These are phyloP conservation scores for Lachnellula hyalina DNA, from an alignment of 2,329 filamentous ascomycete species.

Conservation along the genomic window DNA sequence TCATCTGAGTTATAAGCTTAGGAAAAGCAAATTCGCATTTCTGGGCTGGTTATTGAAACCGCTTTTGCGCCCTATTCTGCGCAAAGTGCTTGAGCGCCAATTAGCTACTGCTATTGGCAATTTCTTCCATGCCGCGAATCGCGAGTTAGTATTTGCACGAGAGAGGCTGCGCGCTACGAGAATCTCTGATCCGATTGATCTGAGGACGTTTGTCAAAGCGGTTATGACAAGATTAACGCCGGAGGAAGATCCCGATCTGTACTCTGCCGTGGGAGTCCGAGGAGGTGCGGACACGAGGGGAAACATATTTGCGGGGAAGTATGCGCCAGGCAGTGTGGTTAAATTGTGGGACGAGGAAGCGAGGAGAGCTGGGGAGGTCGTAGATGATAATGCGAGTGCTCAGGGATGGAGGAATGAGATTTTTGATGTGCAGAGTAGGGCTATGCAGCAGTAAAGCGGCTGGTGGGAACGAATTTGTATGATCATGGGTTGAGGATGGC, in stretches of 20 bases:
- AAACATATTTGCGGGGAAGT: conserved; percentile 73
- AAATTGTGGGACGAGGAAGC: conserved; percentile 87
- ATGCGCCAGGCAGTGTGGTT: conserved; percentile 83
- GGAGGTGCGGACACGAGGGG: conserved; percentile 47
- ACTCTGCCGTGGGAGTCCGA: conserved; percentile 66
- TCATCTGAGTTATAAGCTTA: conserved; percentile 74
- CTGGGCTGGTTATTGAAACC: conserved; percentile 82
- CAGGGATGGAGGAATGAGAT: conserved; percentile 77
- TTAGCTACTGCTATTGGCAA: conserved; percentile 67
- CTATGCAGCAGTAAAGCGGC: conserved; percentile 2
- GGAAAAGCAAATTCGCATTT: conserved; percentile 69
- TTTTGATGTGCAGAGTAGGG: conserved; percentile 49
- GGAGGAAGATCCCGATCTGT: conserved; percentile 68
- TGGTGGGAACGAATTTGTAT: background rate
- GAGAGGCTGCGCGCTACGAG: conserved; percentile 82
- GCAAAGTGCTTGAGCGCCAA: conserved; percentile 73
- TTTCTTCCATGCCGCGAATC: conserved; percentile 67
- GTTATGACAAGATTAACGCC: conserved; percentile 71
- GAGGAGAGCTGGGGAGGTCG: conserved; percentile 60
- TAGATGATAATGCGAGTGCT: conserved; percentile 58
- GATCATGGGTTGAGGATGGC: background rate
- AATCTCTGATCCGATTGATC: conserved; percentile 72
- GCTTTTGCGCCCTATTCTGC: conserved; percentile 72
- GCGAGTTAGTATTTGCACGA: conserved; percentile 79
- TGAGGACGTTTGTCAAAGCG: conserved; percentile 77